Base-by-base conservation (phyloP, 192 early-diverging fungal genomes). In the Coemansia aciculifera region DNA sequence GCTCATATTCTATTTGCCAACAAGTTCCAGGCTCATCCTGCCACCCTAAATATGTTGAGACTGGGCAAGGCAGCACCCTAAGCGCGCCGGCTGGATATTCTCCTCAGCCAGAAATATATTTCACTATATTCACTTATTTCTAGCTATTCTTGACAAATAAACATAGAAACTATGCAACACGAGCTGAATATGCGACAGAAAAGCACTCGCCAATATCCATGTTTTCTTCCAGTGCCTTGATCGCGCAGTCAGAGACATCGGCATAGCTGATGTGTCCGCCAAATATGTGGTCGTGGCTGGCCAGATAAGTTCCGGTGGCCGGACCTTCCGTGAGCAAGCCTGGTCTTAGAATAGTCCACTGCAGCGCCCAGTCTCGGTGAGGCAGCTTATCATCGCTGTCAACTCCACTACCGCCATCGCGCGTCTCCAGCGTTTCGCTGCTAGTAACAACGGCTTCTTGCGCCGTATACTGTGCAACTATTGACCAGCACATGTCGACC, bases 181-280 rank as follows among this genome's bases (percentile, higher is more conserved):
- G 42, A 0, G 78, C 27, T 12, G 78, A 80, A 38, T 80, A 80
- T 0, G 78, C 78, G 10, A 80, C 63, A 15, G 78, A 80, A 54
- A 80, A 80, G 0, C 62, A 63, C 17, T 71, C 66, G 0, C 62
- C 66, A 57, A 69, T 36, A 37, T 80, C 78, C 78, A 80, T 80
- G 15, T 69, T 52, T 32, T 75, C 64, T 13, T 75, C 73, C 29
- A 80, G 62, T 0, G 78, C 78, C 48, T 80, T 74, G 1, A 80
- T 57, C 0, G 69, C 67, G 32, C 78, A 80, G 39, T 80, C 69
- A 2, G 63, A 73, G 3, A 80, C 78, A 40, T 80, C 78, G 0
- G 69, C 68, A 1, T 24, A 42, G 24, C 65, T 64, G 15, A 80
- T 75, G 32, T 67, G 68, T 0, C 78, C 78, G n/a, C 78, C 78